phyloP scores from a whole-genome alignment of 1,284 basidiomycete genomes.

The Cutaneotrichosporon cutaneum region DNA sequence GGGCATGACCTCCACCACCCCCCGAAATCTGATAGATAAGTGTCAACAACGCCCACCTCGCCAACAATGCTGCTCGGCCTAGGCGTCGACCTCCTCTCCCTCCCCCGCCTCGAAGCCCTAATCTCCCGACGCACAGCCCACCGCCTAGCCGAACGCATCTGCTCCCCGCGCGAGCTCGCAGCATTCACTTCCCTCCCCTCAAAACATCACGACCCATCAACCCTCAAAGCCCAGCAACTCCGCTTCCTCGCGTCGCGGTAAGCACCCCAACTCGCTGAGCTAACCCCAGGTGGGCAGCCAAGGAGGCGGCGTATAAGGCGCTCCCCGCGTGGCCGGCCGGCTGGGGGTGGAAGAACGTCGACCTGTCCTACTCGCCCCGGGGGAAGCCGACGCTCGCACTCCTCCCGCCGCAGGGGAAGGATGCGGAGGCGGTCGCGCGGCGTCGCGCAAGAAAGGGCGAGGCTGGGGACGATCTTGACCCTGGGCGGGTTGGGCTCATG shows the following conservation, averaged over 20 bases:
- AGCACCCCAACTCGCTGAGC: not conserved
- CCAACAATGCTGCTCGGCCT: constrained; percentile 63
- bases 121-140: constrained; percentile 58
- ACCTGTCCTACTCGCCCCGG: constrained; percentile 30
- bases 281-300: constrained; percentile 69
- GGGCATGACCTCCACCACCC: constrained; percentile 3
- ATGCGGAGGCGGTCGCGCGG: not conserved
- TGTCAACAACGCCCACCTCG: not conserved
- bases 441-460: not conserved
- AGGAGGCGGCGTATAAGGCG: constrained; percentile 90
- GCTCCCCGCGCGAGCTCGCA: constrained; percentile 54
- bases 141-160: constrained; percentile 63
- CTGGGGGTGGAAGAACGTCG: constrained; percentile 71
- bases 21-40: not conserved
- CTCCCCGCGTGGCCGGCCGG: constrained; percentile 63
- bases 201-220: constrained; percentile 9
- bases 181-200: constrained; percentile 6
- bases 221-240: constrained; percentile 1
- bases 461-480: not conserved
- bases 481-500: not conserved
- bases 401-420: constrained; percentile 10
- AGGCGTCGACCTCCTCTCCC: constrained; percentile 72
- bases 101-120: constrained; percentile 64
- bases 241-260: constrained; percentile 19
- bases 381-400: constrained; percentile 30